Percentiles rank a stretch among this genome's conserved stretches.
Evolutionary conservation across 768 basidiomycete species (phyloP).

Genomic region (Tephrocybe rancida): DNA sequence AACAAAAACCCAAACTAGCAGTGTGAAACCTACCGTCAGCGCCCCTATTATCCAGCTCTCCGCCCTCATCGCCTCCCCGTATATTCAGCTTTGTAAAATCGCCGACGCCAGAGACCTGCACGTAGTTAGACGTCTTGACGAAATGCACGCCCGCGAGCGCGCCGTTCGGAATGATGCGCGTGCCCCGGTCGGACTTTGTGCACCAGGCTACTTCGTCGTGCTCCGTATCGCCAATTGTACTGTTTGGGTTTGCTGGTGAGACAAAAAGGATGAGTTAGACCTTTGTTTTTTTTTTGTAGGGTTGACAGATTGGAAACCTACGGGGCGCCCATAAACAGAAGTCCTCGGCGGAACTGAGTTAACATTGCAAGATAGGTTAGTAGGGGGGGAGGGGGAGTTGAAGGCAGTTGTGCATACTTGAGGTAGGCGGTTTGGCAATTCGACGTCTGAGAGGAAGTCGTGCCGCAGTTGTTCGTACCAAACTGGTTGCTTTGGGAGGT

Average conservation of each 20-base stretch:
- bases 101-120: slow-evolving; percentile 65
- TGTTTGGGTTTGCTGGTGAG: slow-evolving; percentile 27
- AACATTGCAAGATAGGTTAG: not conserved
- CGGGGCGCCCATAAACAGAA: slow-evolving; percentile 73
- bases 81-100: slow-evolving; percentile 74
- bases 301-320: slow-evolving; percentile 19
- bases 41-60: slow-evolving; percentile 75
- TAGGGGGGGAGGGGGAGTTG: not conserved
- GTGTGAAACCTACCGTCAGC: slow-evolving; percentile 45
- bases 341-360: slow-evolving; percentile 54
- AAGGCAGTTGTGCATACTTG: slow-evolving; percentile 46
- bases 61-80: slow-evolving; percentile 50
- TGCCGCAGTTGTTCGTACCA: slow-evolving; percentile 71
- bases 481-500: slow-evolving; percentile 60
- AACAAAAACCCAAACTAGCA: slow-evolving; percentile 33
- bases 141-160: slow-evolving; percentile 69
- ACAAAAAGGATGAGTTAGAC: not conserved
- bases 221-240: slow-evolving; percentile 14
- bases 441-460: slow-evolving; percentile 53
- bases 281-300: not conserved
- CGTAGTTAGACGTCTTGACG: slow-evolving; percentile 64
- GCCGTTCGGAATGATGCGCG: slow-evolving; percentile 58
- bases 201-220: not conserved
- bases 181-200: not conserved
- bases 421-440: slow-evolving; percentile 71